These are phyloP conservation scores for Thelonectria rubi DNA, from an alignment of 2,329 filamentous ascomycete species.

Conservation along the genomic window DNA sequence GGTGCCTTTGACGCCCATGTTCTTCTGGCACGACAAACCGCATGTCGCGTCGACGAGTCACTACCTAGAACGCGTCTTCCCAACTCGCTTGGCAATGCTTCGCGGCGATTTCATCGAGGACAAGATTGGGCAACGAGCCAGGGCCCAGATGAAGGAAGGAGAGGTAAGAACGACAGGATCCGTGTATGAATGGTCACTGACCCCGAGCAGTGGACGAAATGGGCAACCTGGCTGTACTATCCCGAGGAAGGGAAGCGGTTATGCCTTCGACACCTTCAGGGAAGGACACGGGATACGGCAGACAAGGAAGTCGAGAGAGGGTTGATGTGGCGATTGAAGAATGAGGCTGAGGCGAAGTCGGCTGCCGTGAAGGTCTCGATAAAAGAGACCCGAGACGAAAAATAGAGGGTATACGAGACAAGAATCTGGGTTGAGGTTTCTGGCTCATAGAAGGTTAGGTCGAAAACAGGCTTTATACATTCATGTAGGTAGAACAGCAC, in stretches of 20 bases:
- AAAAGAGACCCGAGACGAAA: not conserved
- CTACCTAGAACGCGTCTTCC: conserved; percentile 61
- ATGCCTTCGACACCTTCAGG: conserved; percentile 61
- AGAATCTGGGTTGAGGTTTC: too few species aligned
- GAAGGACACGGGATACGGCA: conserved; percentile 58
- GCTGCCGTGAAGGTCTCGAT: not conserved
- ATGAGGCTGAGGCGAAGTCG: not conserved
- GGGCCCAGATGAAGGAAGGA: conserved; percentile 65
- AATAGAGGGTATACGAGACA: not conserved
- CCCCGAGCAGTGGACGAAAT: conserved; percentile 53
- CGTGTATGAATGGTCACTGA: conserved; percentile 11
- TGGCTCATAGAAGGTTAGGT: too few species aligned
- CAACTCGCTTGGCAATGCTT: conserved; percentile 58
- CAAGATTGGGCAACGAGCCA: conserved; percentile 62
- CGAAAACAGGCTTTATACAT: too few species aligned
- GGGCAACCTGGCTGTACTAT: conserved; percentile 66
- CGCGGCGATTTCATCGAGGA: conserved; percentile 67
- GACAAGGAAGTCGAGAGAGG: conserved; percentile 29
- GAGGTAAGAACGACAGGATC: conserved; percentile 27
- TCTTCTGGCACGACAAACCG: conserved; percentile 69
- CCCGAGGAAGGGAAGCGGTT: conserved; percentile 55
- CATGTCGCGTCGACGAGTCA: conserved; percentile 60
- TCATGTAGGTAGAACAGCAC: too few species aligned
- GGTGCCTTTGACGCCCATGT: conserved; percentile 62
- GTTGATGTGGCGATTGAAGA: conserved; percentile 29